These are phyloP conservation scores for Trichoderma erinaceum DNA, from an alignment of 495 filamentous ascomycete genomes.

Conservation along the genomic window DNA sequence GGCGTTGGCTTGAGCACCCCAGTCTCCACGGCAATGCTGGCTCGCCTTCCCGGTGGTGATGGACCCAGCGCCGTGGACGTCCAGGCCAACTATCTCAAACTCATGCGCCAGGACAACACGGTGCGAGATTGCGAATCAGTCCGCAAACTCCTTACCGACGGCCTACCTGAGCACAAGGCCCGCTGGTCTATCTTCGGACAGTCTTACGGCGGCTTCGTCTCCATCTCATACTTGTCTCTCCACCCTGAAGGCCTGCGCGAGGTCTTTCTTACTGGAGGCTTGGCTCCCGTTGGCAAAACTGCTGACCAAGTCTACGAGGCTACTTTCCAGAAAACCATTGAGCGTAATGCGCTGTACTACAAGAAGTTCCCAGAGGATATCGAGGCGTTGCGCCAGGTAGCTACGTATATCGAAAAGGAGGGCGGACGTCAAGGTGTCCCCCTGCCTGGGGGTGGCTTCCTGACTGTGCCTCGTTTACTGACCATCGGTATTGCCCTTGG, in stretches of 20 bases:
- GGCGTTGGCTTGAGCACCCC: constrained; percentile 82
- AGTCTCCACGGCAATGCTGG: constrained; percentile 63
- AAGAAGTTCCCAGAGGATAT: constrained; percentile 79
- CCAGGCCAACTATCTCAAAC: constrained; percentile 77
- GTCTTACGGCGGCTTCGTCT: constrained; percentile 86
- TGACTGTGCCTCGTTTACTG: constrained; percentile 66
- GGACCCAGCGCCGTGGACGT: background rate
- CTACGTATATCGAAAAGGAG: constrained; percentile 53
- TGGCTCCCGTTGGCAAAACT: constrained; percentile 64
- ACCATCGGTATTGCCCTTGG: constrained; percentile 73
- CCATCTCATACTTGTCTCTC: constrained; percentile 72
- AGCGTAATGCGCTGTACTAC: constrained; percentile 71
- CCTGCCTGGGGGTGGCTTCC: constrained; percentile 58
- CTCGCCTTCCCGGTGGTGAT: constrained; percentile 19
- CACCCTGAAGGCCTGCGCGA: constrained; percentile 72
- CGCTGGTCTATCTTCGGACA: constrained; percentile 85
- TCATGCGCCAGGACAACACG: constrained; percentile 83
- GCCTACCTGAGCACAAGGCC: constrained; percentile 61
- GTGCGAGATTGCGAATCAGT: constrained; percentile 88
- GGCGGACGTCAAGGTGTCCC: constrained; percentile 33
- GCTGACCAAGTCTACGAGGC: constrained; percentile 71
- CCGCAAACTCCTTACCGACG: constrained; percentile 60
- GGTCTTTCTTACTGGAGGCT: constrained; percentile 75
- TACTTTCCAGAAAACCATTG: constrained; percentile 57
- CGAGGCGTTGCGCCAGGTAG: constrained; percentile 59